Evolutionary conservation across 805 yeast species (phyloP).

Genomic region (Saccharomyces kudriavzevii): DNA sequence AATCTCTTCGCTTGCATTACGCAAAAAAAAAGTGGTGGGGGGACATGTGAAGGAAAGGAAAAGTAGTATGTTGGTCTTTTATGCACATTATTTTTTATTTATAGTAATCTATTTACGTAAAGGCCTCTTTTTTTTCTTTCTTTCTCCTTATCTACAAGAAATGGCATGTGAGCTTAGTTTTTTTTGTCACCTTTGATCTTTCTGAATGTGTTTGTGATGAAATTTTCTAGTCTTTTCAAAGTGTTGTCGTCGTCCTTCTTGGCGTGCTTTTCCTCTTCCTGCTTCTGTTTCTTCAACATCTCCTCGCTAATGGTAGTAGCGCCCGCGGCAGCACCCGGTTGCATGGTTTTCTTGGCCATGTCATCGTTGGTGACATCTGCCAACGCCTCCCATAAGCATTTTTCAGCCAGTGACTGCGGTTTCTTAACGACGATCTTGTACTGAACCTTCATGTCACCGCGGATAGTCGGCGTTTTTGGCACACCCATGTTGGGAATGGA

Average conservation of each 20-base stretch:
- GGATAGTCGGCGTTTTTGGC: constrained; percentile 48
- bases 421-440: constrained; percentile 62
- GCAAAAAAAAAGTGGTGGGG: neutral
- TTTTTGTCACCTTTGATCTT: constrained; percentile 32
- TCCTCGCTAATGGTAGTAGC: neutral
- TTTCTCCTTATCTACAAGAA: neutral
- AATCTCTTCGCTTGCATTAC: neutral
- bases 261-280: neutral
- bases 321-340: constrained; percentile 5
- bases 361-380: constrained; percentile 85
- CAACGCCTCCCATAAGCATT: constrained; percentile 82
- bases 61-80: neutral
- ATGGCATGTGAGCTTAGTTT: neutral
- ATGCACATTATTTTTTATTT: neutral
- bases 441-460: constrained; percentile 77
- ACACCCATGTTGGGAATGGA: constrained; percentile 83
- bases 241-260: constrained; percentile 24
- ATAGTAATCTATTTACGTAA: constrained; percentile 1
- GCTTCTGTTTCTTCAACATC: neutral
- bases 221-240: constrained; percentile 48
- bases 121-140: neutral
- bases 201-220: constrained; percentile 52
- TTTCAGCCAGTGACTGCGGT: constrained; percentile 78
- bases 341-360: constrained; percentile 56
- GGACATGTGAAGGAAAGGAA: neutral